A percentile compares a stretch with the other conserved stretches of the same genome.
Evolutionary conservation across 2,329 filamentous ascomycete species (phyloP).

Genomic region (Fusarium anthophilum): DNA sequence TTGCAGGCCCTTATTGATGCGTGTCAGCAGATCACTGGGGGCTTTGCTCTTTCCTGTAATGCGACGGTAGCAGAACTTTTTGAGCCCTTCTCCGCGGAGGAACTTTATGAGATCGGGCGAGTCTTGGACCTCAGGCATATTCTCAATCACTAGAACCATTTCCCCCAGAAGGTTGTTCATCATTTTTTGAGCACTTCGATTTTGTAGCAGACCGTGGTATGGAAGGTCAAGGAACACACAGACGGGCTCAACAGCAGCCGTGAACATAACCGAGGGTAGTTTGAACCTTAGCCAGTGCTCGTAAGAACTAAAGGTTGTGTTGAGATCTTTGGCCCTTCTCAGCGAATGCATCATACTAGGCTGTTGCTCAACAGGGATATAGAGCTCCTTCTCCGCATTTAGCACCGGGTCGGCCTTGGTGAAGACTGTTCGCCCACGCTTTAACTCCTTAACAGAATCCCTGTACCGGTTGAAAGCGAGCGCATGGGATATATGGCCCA

Average conservation of each 20-base stretch:
- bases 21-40: slow-evolving; percentile 72
- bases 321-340: slow-evolving; percentile 32
- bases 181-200: slow-evolving; percentile 70
- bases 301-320: slow-evolving; percentile 36
- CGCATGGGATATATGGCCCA: slow-evolving; percentile 68
- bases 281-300: slow-evolving; percentile 73
- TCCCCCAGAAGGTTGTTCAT: slow-evolving; percentile 80
- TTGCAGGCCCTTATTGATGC: slow-evolving; percentile 66
- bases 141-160: slow-evolving; percentile 74
- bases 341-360: slow-evolving; percentile 38
- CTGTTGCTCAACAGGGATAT: slow-evolving; percentile 29
- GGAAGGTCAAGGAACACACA: slow-evolving; percentile 80
- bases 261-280: slow-evolving; percentile 80
- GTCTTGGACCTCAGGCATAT: slow-evolving; percentile 76
- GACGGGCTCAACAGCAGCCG: slow-evolving; percentile 81
- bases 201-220: slow-evolving; percentile 76
- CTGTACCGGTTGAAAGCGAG: slow-evolving; percentile 54
- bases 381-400: slow-evolving; percentile 20
- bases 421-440: slow-evolving; percentile 45
- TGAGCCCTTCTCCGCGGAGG: slow-evolving; percentile 68
- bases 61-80: slow-evolving; percentile 62
- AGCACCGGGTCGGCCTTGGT: slow-evolving; percentile 37
- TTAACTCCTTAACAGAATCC: slow-evolving; percentile 52
- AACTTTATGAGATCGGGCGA: slow-evolving; percentile 65
- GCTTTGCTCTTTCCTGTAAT: slow-evolving; percentile 57